Evolutionary conservation across 192 early-diverging fungal species (phyloP).

Genomic region (Entomortierella chlamydospora): DNA sequence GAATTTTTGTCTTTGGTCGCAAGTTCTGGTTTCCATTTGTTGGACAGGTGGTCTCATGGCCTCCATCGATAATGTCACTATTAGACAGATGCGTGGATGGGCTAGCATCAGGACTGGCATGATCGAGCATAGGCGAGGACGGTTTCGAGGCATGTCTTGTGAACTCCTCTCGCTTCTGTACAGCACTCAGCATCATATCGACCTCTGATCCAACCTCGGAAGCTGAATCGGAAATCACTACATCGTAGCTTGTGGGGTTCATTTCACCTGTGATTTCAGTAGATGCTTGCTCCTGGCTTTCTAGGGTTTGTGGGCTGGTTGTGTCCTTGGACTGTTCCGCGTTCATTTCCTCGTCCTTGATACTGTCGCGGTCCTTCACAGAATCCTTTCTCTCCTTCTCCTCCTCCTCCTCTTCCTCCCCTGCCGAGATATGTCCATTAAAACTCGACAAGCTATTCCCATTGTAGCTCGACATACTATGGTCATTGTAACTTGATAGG

Average conservation of each 20-base stretch:
- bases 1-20: not conserved
- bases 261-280: not conserved
- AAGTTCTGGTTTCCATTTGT: not conserved
- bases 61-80: not conserved
- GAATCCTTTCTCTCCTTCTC: not conserved
- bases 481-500: not conserved
- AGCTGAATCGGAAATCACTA: constrained; percentile 7
- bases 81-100: not conserved
- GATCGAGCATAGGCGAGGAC: constrained; percentile 6
- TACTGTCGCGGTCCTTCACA: not conserved
- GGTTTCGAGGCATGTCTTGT: constrained; percentile 25
- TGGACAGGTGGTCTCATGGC: not conserved
- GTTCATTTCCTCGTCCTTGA: no score
- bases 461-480: no score
- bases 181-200: constrained; percentile 36
- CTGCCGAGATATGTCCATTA: not conserved
- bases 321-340: not conserved
- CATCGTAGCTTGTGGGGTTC: not conserved
- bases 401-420: not conserved
- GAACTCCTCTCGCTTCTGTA: constrained; percentile 30
- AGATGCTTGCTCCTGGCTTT: not conserved
- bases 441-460: no score
- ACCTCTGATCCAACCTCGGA: constrained; percentile 53
- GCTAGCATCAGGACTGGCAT: not conserved
- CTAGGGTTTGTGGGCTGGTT: not conserved